These are phyloP conservation scores for Tillandsia leiboldiana DNA, from an alignment of 176 grass and related monocot genomes.

Conservation along the genomic window DNA sequence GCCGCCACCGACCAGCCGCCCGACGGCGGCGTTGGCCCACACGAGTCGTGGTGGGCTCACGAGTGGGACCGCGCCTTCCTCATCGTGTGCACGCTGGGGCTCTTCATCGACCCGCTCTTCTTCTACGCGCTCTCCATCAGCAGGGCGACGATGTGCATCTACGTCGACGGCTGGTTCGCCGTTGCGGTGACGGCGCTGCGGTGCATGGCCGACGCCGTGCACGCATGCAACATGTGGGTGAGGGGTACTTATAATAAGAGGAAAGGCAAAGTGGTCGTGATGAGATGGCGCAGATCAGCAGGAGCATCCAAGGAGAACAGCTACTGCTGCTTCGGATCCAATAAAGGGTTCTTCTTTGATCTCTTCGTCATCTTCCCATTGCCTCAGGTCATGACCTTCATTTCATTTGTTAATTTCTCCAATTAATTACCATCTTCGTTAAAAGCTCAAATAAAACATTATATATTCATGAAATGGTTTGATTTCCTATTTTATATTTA, in stretches of 20 bases:
- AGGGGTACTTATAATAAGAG: slow-evolving; percentile 22
- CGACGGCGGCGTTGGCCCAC: too few species aligned
- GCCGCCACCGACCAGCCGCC: too few species aligned
- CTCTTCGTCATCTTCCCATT: slow-evolving; percentile 73
- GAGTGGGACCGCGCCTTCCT: slow-evolving; percentile 83
- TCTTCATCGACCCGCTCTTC: slow-evolving; percentile 84
- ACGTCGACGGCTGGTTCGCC: slow-evolving; percentile 86
- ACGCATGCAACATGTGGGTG: slow-evolving; percentile 52
- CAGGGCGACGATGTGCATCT: slow-evolving; percentile 67
- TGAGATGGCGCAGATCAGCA: not conserved
- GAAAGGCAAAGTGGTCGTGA: slow-evolving; percentile 11
- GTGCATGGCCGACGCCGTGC: slow-evolving; percentile 72
- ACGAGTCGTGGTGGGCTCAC: slow-evolving; percentile 24
- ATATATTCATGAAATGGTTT: too few species aligned
- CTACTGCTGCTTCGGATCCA: slow-evolving; percentile 20
- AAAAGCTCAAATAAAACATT: too few species aligned
- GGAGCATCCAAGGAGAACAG: not conserved
- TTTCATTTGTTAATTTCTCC: not conserved
- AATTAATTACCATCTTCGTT: not conserved
- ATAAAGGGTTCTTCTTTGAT: slow-evolving; percentile 48
- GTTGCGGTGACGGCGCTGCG: slow-evolving; percentile 66
- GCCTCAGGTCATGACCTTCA: slow-evolving; percentile 42
- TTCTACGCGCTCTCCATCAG: slow-evolving; percentile 76
- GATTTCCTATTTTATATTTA: too few species aligned
- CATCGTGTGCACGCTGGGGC: slow-evolving; percentile 55